Percentiles rank a stretch among this genome's conserved stretches.
These are phyloP conservation scores for Schoenoplectus triqueter DNA, from an alignment of 202 grass and related monocot genomes.

Conservation along the genomic window DNA sequence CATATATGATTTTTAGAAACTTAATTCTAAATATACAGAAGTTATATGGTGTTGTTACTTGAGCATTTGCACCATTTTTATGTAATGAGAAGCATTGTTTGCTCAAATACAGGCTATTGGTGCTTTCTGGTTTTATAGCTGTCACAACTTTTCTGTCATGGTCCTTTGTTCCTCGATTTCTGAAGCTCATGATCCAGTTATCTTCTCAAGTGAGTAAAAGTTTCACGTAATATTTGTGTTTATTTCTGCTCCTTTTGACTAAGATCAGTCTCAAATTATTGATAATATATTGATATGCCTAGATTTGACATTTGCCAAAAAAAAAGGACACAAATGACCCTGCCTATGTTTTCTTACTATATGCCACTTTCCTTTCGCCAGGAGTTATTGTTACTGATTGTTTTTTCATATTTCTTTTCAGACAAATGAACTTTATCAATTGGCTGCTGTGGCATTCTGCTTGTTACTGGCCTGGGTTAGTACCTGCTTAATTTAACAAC, in stretches of 20 bases:
- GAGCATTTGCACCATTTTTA: slow-evolving; percentile 25
- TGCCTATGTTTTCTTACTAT: slow-evolving; percentile 13
- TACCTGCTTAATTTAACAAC: slow-evolving; percentile 20
- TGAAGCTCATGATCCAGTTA: slow-evolving; percentile 96
- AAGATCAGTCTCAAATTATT: slow-evolving; percentile 9
- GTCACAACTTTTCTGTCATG: slow-evolving; percentile 87
- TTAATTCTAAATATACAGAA: slow-evolving; percentile 18
- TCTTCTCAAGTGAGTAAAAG: slow-evolving; percentile 87
- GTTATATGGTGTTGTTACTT: neutral
- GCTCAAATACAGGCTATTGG: slow-evolving; percentile 73
- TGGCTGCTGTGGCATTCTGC: slow-evolving; percentile 93
- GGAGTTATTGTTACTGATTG: slow-evolving; percentile 20
- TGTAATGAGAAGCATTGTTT: slow-evolving; percentile 38
- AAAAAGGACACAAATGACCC: too few species aligned
- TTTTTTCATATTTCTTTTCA: slow-evolving; percentile 53
- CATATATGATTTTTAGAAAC: slow-evolving; percentile 15
- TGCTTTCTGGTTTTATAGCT: slow-evolving; percentile 78
- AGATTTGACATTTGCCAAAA: too few species aligned
- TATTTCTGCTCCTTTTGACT: slow-evolving; percentile 6
- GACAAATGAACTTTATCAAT: slow-evolving; percentile 99
- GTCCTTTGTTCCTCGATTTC: slow-evolving; percentile 93
- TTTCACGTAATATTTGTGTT: slow-evolving; percentile 38
- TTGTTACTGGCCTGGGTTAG: slow-evolving; percentile 95
- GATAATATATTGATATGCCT: neutral
- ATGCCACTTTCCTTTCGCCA: neutral